Evolutionary conservation across 805 yeast genomes (phyloP), one percentile per base, ranked within the genome.

Genomic region (Zygosaccharomyces gambellarensis): DNA sequence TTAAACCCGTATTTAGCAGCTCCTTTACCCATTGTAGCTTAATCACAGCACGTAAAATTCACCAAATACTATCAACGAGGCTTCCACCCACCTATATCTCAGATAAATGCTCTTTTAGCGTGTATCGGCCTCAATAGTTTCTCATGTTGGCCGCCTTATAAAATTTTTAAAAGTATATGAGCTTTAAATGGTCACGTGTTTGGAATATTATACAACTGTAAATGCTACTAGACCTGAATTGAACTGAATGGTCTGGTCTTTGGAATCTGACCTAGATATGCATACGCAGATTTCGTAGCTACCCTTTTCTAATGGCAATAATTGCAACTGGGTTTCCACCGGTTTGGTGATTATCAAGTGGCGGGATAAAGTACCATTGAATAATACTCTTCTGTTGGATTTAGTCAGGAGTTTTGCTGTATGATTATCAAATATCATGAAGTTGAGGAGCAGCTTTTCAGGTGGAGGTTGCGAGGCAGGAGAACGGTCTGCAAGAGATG

Each of bases 291-390:
- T 83, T 63, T 87, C 94, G 62, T 83, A 90, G 43, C 80, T 83
- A 1, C 97, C 98, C 40, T 75, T 75, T 47, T 86, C 90, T 34
- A 90, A 69, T 4, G 88, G 78, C 17, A 83, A 80, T 36, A 85
- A 62, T 22, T 72, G 73, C 28, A 80, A 69, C 1, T 63, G 70
- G 3, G 69, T 58, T 23, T 69, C 74, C 1, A 78, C 77, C 0
- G 84, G 74, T 1, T 57, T 58, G 0, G 83, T 56, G 2, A 68
- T 62, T 0, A 66, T 57, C 0, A 75, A 70, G 5, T 82, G 61
- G 22, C 78, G 77, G 25, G 71, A 73, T 57, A 86, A 67, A 2
- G 79, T 74, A 1, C 98, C 98, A 58, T 87, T 86, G 62, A 75
- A 79, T 10, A 90, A 62, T 2, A 90, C 70, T 47, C 78, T 77